Base-by-base conservation (phyloP, 345 rosid genomes). In the Xanthoceras sorbifolium region DNA sequence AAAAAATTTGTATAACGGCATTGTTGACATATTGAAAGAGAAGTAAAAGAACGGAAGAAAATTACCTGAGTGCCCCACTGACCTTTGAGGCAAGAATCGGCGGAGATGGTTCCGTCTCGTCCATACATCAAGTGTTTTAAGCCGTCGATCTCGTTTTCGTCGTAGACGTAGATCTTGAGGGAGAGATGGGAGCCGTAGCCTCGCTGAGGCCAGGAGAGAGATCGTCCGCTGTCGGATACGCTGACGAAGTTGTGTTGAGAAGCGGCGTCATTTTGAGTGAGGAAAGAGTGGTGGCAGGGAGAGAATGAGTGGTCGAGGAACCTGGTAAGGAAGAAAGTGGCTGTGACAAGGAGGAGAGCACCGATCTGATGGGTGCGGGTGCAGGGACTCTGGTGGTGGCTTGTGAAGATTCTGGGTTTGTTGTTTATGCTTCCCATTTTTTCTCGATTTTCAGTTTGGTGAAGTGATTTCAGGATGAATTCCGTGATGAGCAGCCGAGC, bases 11-110 rank as follows among this genome's bases (percentile, higher is more conserved):
- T 4, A 32, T 32, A 32, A 32, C 36, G 4, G 36, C 36, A 32
- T 4, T 32, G 36, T 32, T 32, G 36, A 32, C 2, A 32, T 32
- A 32, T 32, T 32, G 4, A 32, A 32, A 32, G 36, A 32, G 36
- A 32, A 32, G 4, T 32, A 32, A 32, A 32, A 32, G 4, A 4
- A 32, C 1, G 42, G 18, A 14, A 62, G 12, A 25, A 28, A 72
- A 52, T 78, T 72, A 93, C 99, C 98, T 96, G 99, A 77, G 97
- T 87, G 66, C 97, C 99, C 98, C 99, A 93, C 79, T 93, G 98
- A 81, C 98, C 98, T 84, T 88, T 90, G 67, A 92, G 81, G 82
- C 99, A 92, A 32, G 88, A 80, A 59, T 85, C 77, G 76, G 90
- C 71, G 28, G 90, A 64, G 59, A 93, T 79, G 71, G 77, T 78